Base-by-base conservation (phyloP, 306 rosid species). In the Malus asiatica region DNA sequence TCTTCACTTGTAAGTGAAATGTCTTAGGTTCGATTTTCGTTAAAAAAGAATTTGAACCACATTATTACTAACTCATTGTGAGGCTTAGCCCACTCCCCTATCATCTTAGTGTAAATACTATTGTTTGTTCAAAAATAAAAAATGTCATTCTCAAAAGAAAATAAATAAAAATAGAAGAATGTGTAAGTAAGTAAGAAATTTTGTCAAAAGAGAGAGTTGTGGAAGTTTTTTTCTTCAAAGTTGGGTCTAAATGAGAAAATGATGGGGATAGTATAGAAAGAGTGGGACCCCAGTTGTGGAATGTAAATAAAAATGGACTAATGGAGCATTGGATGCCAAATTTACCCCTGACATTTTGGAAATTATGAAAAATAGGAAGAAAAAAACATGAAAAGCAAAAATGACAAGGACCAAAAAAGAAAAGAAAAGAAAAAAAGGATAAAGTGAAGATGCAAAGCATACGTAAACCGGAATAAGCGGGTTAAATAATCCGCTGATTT, bases 401-500 rank as follows among this genome's bases (percentile, higher is more conserved):
- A 42, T 29, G 11, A 33, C 1, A 42, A 40, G 30, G 11, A 58
- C 18, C 58, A 38, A 57, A 66, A 35, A 68, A 42, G 12, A 42
- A 71, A 68, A 38, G 10, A 65, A 64, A 68, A 72, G 2, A 70
- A 62, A 66, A 76, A 27, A 27, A 27, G 27, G 85, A 52, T 68
- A 78, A 76, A 71, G 60, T 6, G 27, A n/a, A 23, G 59, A 64
- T 15, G 73, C 64, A 52, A 75, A 68, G 74, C 62, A 71, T 40
- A 65, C 20, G 42, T 75, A 78, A 67, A 78, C 90, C 93, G 84
- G 74, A 68, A 75, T 76, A 64, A 38, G 84, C 84, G 94, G 89
- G 94, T 94, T 91, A 83, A 84, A 82, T 80, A 82, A 84, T 79
- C 82, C 87, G 75, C 59, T 71, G 66, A 25, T 38, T 46, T 13